Base-by-base conservation (phyloP, 176 grass and related monocot species). In the Juncus effusus region DNA sequence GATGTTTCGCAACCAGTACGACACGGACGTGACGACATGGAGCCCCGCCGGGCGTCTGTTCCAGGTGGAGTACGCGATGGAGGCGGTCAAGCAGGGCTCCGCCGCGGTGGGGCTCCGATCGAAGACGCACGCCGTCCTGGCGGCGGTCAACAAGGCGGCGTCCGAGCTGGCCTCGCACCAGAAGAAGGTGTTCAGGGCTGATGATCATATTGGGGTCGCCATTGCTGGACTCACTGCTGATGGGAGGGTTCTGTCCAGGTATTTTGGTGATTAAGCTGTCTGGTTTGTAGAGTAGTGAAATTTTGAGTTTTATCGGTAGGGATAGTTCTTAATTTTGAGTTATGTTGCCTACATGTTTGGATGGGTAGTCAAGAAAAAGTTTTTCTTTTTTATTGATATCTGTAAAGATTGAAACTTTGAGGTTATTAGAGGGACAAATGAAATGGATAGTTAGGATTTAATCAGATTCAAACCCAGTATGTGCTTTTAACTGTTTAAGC, bases 31-130 rank as follows among this genome's bases (percentile, higher is more conserved):
- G 62, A 96, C 91, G 44, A 96, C 87, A 3, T 96, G 91, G 91
- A 96, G 91, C 73, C 87, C 92, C 0, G 79, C 83, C 57, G 92
- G 92, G 66, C 82, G 92, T 51, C 82, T 97, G 12, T 97, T 97
- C 88, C 93, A 97, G 82, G 93, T 97, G 8, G 88, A 97, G 57
- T 97, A 97, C 80, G 88, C 93, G 52, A 96, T 96, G 93, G 88
- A 96, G 88, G 88, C 93, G n/a, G 93, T 96, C 19, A 96, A 96
- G 93, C 88, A 96, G 77, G 93, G 93, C 9, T 81, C 93, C 50
- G 87, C 92, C 63, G 90, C 87, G 51, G 81, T 96, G 7, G 92
- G 92, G 28, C 92, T 96, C 71, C 82, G 82, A 7, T 96, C 93
- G 56, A 38, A 55, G 40, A 79, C 67, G 62, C 62, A 96, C 76